Base-by-base conservation (phyloP, 495 filamentous ascomycete species). In the Schizothecium vesticola region DNA sequence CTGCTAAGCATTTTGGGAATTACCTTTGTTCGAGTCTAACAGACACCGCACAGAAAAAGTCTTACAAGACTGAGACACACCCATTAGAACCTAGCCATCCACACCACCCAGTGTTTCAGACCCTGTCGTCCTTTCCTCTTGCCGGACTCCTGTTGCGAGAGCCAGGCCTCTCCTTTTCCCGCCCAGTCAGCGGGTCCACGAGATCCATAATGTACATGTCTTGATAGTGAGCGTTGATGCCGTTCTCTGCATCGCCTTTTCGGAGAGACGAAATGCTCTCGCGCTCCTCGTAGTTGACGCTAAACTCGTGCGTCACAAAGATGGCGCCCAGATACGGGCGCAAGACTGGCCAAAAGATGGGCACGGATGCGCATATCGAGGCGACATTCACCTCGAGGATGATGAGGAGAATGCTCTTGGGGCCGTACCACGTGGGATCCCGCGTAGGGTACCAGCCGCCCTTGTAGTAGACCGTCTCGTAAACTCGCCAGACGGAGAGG, bases 371-470 rank as follows among this genome's bases (percentile, higher is more conserved):
- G 65, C 75, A 77, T 26, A 79, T 76, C 13, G 72, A 74, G 19
- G 77, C 72, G 43, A 74, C 62, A 57, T 76, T 75, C 59, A 77
- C 69, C 64, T 79, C 77, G 4, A 77, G 67, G 21, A 71, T 69
- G 8, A 73, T 74, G 19, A 79, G 73, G 7, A 79, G 51, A 56
- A 79, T 71, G 59, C 71, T 74, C 11, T 66, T 67, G 6, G 77
- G 73, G 16, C 64, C 68, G 59, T 79, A 79, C 77, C 77, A 79
- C 0, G 77, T 75, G 11, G 77, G 77, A 56, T 79, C 77, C 55
- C 71, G 73, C 3, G 72, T 75, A 3, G 77, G 77, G 43, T 71
- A 75, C 29, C 70, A 76, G 31, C 72, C 70, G 12, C 71, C 65
- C 62, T 71, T 71, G 67, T 77, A 71, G 36, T 76, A 69, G 57